Evolutionary conservation across 2,329 filamentous ascomycete species (phyloP).

Genomic region (Nothopassalora personata): DNA sequence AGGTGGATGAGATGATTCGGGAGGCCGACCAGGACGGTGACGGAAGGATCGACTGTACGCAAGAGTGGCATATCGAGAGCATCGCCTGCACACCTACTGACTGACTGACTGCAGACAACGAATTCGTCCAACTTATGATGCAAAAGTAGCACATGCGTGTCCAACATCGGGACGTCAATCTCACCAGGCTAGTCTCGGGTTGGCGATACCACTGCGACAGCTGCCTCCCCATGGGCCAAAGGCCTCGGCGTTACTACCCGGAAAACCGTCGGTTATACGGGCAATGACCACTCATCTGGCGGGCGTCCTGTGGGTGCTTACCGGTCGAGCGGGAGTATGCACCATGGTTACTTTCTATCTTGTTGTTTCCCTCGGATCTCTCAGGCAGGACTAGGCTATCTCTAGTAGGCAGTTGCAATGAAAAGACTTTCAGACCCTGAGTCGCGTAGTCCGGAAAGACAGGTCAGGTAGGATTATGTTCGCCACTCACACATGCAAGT

Average conservation of each 20-base stretch:
- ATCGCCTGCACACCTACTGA: too few relatives aligned
- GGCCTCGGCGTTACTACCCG: not conserved
- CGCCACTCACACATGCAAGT: too few relatives aligned
- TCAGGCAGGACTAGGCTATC: not conserved
- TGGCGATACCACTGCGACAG: not conserved
- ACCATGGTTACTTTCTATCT: not conserved
- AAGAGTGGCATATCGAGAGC: conserved; percentile 21
- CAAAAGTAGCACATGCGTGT: conserved; percentile 42
- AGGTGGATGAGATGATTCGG: conserved; percentile 62
- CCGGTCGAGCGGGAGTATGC: not conserved
- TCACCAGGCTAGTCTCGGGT: not conserved
- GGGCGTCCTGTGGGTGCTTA: not conserved
- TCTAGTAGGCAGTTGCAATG: not conserved
- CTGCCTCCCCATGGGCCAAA: not conserved
- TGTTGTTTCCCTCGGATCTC: not conserved
- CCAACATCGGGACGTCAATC: not conserved
- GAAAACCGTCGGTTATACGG: not conserved
- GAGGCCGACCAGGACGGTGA: conserved; percentile 61
- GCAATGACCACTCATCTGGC: not conserved
- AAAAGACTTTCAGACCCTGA: not conserved
- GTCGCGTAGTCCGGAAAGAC: not conserved
- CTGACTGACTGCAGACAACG: conserved; percentile 42
- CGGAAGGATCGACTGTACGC: conserved; percentile 57
- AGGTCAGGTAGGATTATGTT: too few relatives aligned
- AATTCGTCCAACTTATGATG: conserved; percentile 54